These are phyloP conservation scores for Xylaria sp. DNA, from an alignment of 2,329 filamentous ascomycete genomes.

Conservation along the genomic window DNA sequence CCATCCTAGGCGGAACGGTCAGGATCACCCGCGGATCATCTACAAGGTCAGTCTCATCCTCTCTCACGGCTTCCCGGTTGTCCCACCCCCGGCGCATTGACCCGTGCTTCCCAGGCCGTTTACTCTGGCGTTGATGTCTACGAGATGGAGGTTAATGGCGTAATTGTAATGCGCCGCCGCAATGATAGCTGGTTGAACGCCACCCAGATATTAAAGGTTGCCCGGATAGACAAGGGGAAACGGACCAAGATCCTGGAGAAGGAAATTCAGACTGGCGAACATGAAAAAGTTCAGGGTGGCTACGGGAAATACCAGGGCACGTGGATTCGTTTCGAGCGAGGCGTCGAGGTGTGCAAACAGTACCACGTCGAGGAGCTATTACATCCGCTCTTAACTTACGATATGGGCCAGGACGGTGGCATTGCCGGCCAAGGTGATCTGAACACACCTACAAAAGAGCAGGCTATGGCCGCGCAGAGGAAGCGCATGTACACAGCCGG, in stretches of 20 bases:
- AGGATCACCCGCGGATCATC: slow-evolving; percentile 58
- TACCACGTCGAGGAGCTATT: slow-evolving; percentile 79
- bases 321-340: slow-evolving; percentile 94
- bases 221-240: slow-evolving; percentile 95
- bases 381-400: slow-evolving; percentile 76
- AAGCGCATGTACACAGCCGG: slow-evolving; percentile 88
- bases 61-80: slow-evolving; percentile 1
- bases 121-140: slow-evolving; percentile 97
- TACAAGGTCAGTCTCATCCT: slow-evolving; percentile 57
- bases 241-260: slow-evolving; percentile 98
- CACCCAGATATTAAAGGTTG: slow-evolving; percentile 97
- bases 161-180: slow-evolving; percentile 94
- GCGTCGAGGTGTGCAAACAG: slow-evolving; percentile 86
- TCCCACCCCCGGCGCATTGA: slow-evolving; percentile 25
- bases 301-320: slow-evolving; percentile 99
- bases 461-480: slow-evolving; percentile 93
- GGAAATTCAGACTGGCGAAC: slow-evolving; percentile 93
- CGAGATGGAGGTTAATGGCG: slow-evolving; percentile 94
- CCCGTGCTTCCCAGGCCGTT: slow-evolving; percentile 63
- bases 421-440: slow-evolving; percentile 74
- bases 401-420: slow-evolving; percentile 78
- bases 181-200: slow-evolving; percentile 97
- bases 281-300: slow-evolving; percentile 97
- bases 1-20: slow-evolving; percentile 40
- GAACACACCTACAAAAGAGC: slow-evolving; percentile 97